These are phyloP conservation scores for Marsdenia floribunda DNA, from an alignment of 257 asterid species.

Conservation along the genomic window DNA sequence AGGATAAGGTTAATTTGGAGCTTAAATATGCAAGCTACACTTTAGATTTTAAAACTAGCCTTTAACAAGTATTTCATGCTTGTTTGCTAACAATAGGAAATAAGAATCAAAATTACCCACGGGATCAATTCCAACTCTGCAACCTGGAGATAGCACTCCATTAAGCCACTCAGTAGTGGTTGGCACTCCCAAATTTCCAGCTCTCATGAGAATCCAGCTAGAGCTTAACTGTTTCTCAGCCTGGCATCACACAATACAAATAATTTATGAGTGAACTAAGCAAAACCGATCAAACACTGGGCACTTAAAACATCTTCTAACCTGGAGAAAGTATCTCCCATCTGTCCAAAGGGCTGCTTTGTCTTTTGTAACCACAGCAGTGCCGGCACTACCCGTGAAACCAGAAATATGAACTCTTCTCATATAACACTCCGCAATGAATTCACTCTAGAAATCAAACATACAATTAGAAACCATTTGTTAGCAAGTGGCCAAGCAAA, in stretches of 20 bases:
- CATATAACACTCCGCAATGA: constrained; percentile 87
- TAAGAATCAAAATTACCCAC: constrained; percentile 53
- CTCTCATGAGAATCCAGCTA: constrained; percentile 89
- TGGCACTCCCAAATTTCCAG: constrained; percentile 88
- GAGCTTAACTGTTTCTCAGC: constrained; percentile 84
- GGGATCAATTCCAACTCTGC: constrained; percentile 93
- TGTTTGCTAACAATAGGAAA: constrained; percentile 10
- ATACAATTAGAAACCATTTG: constrained; percentile 5
- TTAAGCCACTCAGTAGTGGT: constrained; percentile 86
- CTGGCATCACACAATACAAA: constrained; percentile 32
- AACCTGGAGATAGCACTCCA: constrained; percentile 70
- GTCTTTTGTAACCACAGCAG: constrained; percentile 91
- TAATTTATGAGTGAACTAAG: constrained; percentile 3
- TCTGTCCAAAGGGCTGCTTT: constrained; percentile 99
- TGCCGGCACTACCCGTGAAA: constrained; percentile 97
- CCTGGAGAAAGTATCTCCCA: constrained; percentile 96
- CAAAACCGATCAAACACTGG: constrained; percentile 2
- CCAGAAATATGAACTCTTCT: constrained; percentile 90
- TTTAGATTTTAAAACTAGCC: background rate
- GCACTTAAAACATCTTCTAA: constrained; percentile 16
- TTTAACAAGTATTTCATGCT: background rate
- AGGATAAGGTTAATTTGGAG: background rate
- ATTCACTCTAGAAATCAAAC: constrained; percentile 68
- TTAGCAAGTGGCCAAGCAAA: background rate
- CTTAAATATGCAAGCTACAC: background rate